phyloP scores from a whole-genome alignment of 768 basidiomycete species.

The Phlebiopsis gigantea region DNA sequence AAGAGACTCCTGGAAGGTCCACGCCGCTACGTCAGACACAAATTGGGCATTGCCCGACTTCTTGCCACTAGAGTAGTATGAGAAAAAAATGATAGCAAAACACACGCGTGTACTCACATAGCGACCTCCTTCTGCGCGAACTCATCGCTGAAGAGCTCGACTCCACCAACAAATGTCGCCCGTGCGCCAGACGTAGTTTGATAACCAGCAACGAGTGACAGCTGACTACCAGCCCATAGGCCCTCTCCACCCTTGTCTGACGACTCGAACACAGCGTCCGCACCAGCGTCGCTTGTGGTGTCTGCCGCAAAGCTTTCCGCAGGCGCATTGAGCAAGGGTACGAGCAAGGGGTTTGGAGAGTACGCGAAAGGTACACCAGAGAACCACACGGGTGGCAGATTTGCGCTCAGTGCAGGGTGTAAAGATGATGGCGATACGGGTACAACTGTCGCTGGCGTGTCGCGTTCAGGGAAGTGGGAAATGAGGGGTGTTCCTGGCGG shows the following conservation, averaged over 20 bases:
- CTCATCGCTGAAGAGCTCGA: constrained; percentile 75
- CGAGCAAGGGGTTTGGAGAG: constrained; percentile 68
- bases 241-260: constrained; percentile 73
- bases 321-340: constrained; percentile 79
- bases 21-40: constrained; percentile 67
- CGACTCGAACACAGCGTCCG: constrained; percentile 64
- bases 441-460: constrained; percentile 58
- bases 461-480: constrained; percentile 78
- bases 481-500: constrained; percentile 79
- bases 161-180: constrained; percentile 76
- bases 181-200: constrained; percentile 78
- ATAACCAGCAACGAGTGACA: constrained; percentile 83
- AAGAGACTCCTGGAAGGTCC: constrained; percentile 87
- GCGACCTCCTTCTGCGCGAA: constrained; percentile 59
- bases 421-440: constrained; percentile 51
- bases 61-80: constrained; percentile 37
- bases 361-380: constrained; percentile 64
- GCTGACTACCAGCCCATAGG: constrained; percentile 73
- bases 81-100: background rate
- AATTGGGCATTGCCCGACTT: constrained; percentile 75
- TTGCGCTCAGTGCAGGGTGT: constrained; percentile 40
- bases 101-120: constrained; percentile 37
- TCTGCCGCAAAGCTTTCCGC: constrained; percentile 73
- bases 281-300: constrained; percentile 46
- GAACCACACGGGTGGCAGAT: constrained; percentile 65